Conservation (phyloP, 2,329 filamentous ascomycete genomes). For the Penicillium digitatum region DNA sequence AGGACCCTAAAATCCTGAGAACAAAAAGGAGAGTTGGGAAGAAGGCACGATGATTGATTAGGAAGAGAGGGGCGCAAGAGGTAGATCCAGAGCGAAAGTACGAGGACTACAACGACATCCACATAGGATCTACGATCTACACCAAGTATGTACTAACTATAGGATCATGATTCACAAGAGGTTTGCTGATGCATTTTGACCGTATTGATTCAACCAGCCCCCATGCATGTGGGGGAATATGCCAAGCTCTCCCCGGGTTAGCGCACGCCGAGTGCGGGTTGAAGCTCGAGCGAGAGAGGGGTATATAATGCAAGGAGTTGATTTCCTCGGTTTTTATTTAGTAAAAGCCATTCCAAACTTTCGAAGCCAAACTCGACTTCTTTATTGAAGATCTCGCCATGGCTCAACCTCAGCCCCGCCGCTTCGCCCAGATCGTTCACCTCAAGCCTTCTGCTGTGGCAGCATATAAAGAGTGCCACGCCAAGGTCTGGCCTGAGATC, state of each 20-base stretch:
- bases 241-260: conserved; percentile 23
- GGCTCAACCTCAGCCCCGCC: conserved; percentile 22
- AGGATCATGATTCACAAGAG: not conserved
- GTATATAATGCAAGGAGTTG: not conserved
- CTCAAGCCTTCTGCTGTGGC: conserved; percentile 63
- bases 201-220: not conserved
- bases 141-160: not conserved
- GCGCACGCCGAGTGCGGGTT: conserved; percentile 22
- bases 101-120: not conserved
- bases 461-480: conserved; percentile 71
- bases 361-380: not conserved
- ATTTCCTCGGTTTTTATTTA: not conserved
- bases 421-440: conserved; percentile 69
- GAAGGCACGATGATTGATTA: not conserved
- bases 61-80: not conserved
- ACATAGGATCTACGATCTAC: not conserved
- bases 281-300: conserved; percentile 17
- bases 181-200: not conserved
- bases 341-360: too few relatives aligned
- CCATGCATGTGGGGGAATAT: not conserved
- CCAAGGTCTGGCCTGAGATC: conserved; percentile 72
- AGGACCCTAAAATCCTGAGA: too few relatives aligned
- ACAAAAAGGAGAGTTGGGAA: not conserved
- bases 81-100: not conserved
- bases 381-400: conserved; percentile 3